A percentile compares a stretch with the other conserved stretches of the same genome.
phyloP scores from a whole-genome alignment of 805 yeast genomes.

The Candida orba region DNA sequence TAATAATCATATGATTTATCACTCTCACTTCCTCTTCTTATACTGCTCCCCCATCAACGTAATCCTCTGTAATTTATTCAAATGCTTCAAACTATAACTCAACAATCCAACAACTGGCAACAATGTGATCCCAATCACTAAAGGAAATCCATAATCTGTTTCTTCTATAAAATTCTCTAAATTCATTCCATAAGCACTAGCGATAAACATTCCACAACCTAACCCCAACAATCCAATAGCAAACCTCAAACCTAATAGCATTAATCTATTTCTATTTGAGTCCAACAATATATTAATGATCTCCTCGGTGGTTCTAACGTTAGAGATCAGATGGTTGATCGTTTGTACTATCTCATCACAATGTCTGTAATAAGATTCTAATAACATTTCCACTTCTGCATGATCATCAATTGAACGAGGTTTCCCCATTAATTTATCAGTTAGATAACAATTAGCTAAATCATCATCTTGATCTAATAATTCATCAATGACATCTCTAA shows the following conservation, averaged over 20 bases:
- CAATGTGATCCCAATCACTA: conserved; percentile 34
- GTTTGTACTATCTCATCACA: conserved; percentile 93
- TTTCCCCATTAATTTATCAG: conserved; percentile 45
- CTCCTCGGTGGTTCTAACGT: conserved; percentile 89
- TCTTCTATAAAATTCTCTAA: conserved; percentile 89
- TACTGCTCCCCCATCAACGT: conserved; percentile 50
- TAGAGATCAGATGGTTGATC: conserved; percentile 67
- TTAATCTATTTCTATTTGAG: conserved; percentile 86
- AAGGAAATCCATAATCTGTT: conserved; percentile 56
- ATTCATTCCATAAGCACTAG: conserved; percentile 94
- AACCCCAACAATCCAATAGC: conserved; percentile 77
- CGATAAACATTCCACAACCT: conserved; percentile 73
- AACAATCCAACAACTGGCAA: conserved; percentile 45
- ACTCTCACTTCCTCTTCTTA: conserved; percentile 5
- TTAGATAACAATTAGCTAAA: conserved; percentile 70
- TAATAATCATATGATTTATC: too few relatives aligned
- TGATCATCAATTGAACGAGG: conserved; percentile 56
- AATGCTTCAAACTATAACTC: conserved; percentile 43
- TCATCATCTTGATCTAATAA: conserved; percentile 84
- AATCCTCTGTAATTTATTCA: conserved; percentile 62
- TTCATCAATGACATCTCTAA: conserved; percentile 80
- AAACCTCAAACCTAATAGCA: conserved; percentile 79
- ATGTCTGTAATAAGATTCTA: conserved; percentile 87
- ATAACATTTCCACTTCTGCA: conserved; percentile 79
- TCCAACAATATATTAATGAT: conserved; percentile 89